Evolutionary conservation across 495 filamentous ascomycete species (phyloP).

Genomic region (Apiosordaria backusii): DNA sequence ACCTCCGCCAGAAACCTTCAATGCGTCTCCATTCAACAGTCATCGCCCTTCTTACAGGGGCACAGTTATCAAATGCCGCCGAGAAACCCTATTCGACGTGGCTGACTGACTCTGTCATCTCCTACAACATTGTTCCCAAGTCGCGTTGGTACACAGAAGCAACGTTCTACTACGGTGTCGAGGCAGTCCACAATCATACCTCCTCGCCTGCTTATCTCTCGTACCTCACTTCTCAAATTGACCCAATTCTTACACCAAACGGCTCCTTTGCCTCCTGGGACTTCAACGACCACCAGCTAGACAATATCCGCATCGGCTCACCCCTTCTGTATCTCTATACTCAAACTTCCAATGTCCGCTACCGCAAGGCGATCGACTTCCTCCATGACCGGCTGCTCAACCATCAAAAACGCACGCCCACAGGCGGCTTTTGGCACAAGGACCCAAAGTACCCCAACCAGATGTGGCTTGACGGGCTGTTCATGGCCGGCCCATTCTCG

Average conservation of each 20-base stretch:
- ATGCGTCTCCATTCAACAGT: too few relatives aligned
- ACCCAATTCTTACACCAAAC: slow-evolving; percentile 35
- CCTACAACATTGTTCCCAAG: slow-evolving; percentile 35
- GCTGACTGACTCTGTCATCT: slow-evolving; percentile 49
- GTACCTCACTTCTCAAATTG: slow-evolving; percentile 33
- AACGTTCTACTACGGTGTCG: slow-evolving; percentile 37
- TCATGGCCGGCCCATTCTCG: slow-evolving; percentile 51
- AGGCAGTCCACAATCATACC: slow-evolving; percentile 32
- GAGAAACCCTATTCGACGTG: slow-evolving; percentile 36
- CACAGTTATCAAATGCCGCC: neutral
- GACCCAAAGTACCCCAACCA: slow-evolving; percentile 49
- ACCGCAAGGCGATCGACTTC: slow-evolving; percentile 40
- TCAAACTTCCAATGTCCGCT: slow-evolving; percentile 26
- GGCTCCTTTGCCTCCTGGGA: slow-evolving; percentile 41
- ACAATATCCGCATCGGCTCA: slow-evolving; percentile 49
- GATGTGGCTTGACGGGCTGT: slow-evolving; percentile 58
- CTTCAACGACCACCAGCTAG: slow-evolving; percentile 44
- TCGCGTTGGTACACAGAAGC: slow-evolving; percentile 38
- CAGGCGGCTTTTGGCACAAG: slow-evolving; percentile 55
- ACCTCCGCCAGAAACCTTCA: too few relatives aligned
- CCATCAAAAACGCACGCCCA: slow-evolving; percentile 45
- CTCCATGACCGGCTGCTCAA: slow-evolving; percentile 44
- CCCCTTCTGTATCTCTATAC: slow-evolving; percentile 46
- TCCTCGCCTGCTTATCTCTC: slow-evolving; percentile 9
- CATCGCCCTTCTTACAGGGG: too few relatives aligned